These are phyloP conservation scores for Fusarium udum DNA, from an alignment of 2,329 filamentous ascomycete genomes.

Conservation along the genomic window DNA sequence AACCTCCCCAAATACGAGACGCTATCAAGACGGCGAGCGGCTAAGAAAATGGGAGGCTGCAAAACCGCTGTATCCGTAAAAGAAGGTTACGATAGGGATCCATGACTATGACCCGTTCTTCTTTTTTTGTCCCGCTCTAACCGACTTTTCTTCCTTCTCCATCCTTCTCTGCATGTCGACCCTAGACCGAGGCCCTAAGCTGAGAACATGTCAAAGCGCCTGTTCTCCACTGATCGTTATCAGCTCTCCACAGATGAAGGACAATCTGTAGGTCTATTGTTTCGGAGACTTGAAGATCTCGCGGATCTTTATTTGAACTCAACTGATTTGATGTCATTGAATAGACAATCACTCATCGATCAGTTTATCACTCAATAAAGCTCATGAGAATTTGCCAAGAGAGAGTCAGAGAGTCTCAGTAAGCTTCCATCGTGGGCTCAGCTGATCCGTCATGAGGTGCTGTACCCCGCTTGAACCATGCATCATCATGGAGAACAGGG, in stretches of 20 bases:
- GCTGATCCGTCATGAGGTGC: conserved; percentile 26
- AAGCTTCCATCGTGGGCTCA: not conserved
- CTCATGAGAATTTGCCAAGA: not conserved
- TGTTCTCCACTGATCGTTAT: not conserved
- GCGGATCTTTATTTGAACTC: conserved; percentile 10
- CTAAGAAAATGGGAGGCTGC: not conserved
- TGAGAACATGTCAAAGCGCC: not conserved
- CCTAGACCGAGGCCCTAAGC: not conserved
- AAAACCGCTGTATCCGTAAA: not conserved
- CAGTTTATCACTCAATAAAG: not conserved
- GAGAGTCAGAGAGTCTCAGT: not conserved
- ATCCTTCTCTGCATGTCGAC: not conserved
- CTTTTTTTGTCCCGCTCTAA: not conserved
- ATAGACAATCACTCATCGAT: not conserved
- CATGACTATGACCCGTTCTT: not conserved
- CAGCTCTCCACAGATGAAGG: not conserved
- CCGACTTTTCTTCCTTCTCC: not conserved
- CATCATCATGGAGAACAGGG: conserved; percentile 1
- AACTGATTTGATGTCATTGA: conserved; percentile 9
- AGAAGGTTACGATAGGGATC: not conserved
- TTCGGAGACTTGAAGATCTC: conserved; percentile 14
- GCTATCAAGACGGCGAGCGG: not conserved
- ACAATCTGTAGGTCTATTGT: conserved; percentile 5
- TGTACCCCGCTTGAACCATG: conserved; percentile 20
- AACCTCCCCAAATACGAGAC: conserved; percentile 10